Evolutionary conservation across 2,329 filamentous ascomycete species (phyloP), one percentile per base, ranked within the genome.

Genomic region (Ceratocystiopsis brevicomis): DNA sequence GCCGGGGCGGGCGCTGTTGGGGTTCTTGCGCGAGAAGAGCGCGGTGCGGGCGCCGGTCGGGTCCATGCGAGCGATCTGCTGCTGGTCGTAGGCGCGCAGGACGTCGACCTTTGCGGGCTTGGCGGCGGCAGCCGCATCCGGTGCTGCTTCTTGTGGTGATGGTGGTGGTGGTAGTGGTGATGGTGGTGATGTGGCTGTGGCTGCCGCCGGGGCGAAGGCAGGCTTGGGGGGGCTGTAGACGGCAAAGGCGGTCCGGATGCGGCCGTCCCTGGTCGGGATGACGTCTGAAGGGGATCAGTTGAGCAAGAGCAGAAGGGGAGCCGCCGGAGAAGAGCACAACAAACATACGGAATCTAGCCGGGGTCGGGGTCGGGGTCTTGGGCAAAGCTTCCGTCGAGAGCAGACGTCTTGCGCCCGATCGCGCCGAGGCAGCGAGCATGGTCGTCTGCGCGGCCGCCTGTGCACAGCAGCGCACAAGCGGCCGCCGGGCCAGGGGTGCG

Each of bases 21-120:
- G 71, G 61, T 88, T 92, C 43, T 69, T 62, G 52, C 73, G 74
- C 51, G 77, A 74, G 66, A 98, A 95, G 45, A 98, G 76, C 32
- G 76, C 73, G 38, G 78, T 80, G 48, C 88, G 81, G 42, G 81
- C 78, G 41, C 86, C 86, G 1, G 78, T 85, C 5, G 86, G 85
- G 62, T 98, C 90, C 54, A 95, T 81, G 37, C 70, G 60, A 37
- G 69, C 57, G 55, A 93, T 70, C 63, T 93, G 84, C 44, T 73
- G 63, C 42, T 69, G 59, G 52, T 78, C 77, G 53, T 93, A 68
- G 45, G 70, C 60, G 35, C 67, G 66, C 54, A 96, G 63, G 18
- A 86, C 79, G 54, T 86, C 49, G 38, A 49, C 43, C 12, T 47
- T 47, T 9, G 52, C 49, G 16, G 41, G 40, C 38, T 40, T 38